phyloP scores from a whole-genome alignment of 768 basidiomycete species.

The Suillus tomentosus region DNA sequence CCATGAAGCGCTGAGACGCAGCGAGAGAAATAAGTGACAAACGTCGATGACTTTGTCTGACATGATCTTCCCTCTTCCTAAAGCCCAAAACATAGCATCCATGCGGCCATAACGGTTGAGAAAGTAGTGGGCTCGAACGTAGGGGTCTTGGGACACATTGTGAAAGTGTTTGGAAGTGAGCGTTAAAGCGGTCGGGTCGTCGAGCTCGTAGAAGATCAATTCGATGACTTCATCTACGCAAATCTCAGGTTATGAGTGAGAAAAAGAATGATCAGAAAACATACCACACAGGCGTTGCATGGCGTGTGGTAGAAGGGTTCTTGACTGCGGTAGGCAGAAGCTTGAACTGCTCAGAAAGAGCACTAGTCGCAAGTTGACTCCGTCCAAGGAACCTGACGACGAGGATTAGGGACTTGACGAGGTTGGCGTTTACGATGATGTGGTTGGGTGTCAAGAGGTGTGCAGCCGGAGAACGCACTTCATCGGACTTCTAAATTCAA shows the following conservation, averaged over 20 bases:
- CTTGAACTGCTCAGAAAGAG: conserved; percentile 3
- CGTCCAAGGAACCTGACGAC: conserved; percentile 1
- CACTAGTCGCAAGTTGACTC: conserved; percentile 3
- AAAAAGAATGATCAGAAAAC: conserved; percentile 29
- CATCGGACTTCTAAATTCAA: conserved; percentile 40
- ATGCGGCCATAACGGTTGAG: conserved; percentile 69
- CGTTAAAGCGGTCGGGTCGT: conserved; percentile 62
- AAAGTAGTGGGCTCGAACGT: conserved; percentile 78
- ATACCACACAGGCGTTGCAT: conserved; percentile 73
- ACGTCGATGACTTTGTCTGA: conserved; percentile 71
- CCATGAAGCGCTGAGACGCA: conserved; percentile 18
- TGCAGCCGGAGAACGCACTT: conserved; percentile 31
- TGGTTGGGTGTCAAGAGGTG: conserved; percentile 37
- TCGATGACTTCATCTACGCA: conserved; percentile 64
- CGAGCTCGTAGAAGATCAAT: conserved; percentile 71
- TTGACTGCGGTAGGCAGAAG: conserved; percentile 10
- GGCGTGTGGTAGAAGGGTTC: conserved; percentile 14
- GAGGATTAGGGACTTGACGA: neutral
- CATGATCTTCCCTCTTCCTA: conserved; percentile 68
- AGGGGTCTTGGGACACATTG: conserved; percentile 68
- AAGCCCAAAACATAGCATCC: conserved; percentile 74
- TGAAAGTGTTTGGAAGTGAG: conserved; percentile 60
- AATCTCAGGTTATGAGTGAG: conserved; percentile 13
- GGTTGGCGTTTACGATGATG: conserved; percentile 33
- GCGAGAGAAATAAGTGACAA: conserved; percentile 34